Conservation (phyloP, 495 filamentous ascomycete species). For the Daldinia loculata region DNA sequence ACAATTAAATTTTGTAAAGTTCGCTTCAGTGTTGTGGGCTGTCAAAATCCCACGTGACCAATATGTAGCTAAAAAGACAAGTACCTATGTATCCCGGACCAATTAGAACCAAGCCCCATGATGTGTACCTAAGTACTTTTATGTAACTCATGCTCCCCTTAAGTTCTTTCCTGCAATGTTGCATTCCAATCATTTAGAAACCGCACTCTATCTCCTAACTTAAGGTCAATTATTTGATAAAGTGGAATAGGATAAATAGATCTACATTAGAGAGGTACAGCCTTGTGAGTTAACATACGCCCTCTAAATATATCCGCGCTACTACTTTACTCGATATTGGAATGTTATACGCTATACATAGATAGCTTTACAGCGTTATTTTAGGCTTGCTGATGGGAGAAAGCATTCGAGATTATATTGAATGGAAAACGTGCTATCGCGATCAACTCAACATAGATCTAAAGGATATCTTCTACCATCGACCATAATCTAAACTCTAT, state of each 20-base stretch:
- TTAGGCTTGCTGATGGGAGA: not conserved
- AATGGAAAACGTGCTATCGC: not conserved
- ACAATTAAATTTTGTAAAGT: slow-evolving; percentile 46
- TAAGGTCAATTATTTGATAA: not conserved
- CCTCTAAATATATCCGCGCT: not conserved
- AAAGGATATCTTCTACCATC: not conserved
- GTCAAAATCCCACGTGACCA: slow-evolving; percentile 31
- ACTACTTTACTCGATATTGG: not conserved
- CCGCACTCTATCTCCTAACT: no score
- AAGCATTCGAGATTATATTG: not conserved
- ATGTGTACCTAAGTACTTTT: slow-evolving; percentile 3
- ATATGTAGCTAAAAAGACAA: not conserved
- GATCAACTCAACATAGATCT: not conserved
- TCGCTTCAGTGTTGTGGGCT: slow-evolving; percentile 45
- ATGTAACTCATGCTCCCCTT: not conserved
- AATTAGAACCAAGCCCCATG: not conserved
- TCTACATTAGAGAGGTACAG: not conserved
- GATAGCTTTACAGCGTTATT: not conserved
- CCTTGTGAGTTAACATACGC: not conserved
- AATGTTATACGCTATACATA: no score
- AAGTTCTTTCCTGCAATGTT: not conserved
- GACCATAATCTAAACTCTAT: not conserved
- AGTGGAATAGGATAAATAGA: no score
- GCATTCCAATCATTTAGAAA: not conserved
- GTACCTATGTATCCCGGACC: not conserved